These are phyloP conservation scores for Botrytis squamosa DNA, from an alignment of 2,329 filamentous ascomycete species.

Conservation along the genomic window DNA sequence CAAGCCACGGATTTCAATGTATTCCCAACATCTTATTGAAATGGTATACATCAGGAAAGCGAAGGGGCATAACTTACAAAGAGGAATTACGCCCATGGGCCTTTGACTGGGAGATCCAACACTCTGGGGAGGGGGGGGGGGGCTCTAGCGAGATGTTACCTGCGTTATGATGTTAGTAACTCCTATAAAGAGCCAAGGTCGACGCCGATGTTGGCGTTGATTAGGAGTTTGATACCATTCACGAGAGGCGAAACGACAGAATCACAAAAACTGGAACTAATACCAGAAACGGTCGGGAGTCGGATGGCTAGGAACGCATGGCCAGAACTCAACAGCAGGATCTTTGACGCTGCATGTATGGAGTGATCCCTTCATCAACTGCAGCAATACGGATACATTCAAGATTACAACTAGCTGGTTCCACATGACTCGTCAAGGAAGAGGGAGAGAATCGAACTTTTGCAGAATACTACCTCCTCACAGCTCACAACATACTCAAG, in stretches of 20 bases:
- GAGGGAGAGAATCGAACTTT: not conserved
- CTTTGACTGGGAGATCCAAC: not conserved
- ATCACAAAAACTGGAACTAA: not conserved
- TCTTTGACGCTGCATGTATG: not conserved
- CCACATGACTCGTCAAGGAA: not conserved
- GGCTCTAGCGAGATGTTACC: not conserved
- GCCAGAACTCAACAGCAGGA: not conserved
- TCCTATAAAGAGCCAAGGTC: not conserved
- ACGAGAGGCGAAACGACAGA: not conserved
- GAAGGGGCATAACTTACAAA: not conserved
- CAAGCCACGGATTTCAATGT: not conserved
- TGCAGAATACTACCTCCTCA: not conserved
- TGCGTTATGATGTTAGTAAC: not conserved
- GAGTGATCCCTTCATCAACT: not conserved
- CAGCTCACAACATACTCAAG: not conserved
- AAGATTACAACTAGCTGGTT: not conserved
- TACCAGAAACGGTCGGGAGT: no score
- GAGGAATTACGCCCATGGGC: not conserved
- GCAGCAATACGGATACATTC: not conserved
- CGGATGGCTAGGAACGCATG: no score
- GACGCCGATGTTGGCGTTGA: not conserved
- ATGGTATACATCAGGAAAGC: not conserved
- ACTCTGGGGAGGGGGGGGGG: not conserved
- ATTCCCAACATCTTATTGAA: not conserved
- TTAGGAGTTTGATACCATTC: not conserved